Percentiles rank a stretch among this genome's conserved stretches.
These are phyloP conservation scores for Solanum medicagineum DNA, from an alignment of 257 asterid species.

Conservation along the genomic window DNA sequence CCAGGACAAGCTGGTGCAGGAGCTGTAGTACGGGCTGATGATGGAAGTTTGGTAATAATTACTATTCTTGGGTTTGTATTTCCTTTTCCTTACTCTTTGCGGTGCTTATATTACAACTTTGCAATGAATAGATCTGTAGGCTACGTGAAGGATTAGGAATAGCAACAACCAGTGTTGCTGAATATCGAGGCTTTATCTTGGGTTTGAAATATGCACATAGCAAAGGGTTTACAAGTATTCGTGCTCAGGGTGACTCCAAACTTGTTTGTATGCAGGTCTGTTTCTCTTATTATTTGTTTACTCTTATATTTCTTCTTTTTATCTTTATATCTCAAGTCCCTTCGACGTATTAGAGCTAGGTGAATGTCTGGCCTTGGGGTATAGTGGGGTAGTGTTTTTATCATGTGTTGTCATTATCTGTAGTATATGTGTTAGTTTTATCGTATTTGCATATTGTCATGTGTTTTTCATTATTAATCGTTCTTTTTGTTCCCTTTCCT, in stretches of 20 bases:
- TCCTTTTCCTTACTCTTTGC: not conserved
- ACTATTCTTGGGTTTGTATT: not conserved
- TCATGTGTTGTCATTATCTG: too few species aligned
- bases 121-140: not conserved
- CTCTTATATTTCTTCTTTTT: not conserved
- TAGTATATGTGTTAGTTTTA: too few species aligned
- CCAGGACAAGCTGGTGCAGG: constrained; percentile 14
- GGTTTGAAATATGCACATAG: constrained; percentile 11
- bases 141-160: constrained; percentile 14
- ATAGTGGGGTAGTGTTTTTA: too few species aligned
- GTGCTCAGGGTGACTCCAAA: constrained; percentile 13
- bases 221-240: constrained; percentile 13
- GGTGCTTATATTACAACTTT: not conserved
- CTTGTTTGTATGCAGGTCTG: constrained; percentile 13
- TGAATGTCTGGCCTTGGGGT: too few species aligned
- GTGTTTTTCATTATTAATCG: too few species aligned
- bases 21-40: constrained; percentile 14
- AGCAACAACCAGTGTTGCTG: constrained; percentile 7
- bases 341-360: too few species aligned
- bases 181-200: constrained; percentile 10
- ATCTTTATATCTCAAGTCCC: not conserved
- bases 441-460: too few species aligned
- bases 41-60: constrained; percentile 10
- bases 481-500: too few species aligned
- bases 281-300: not conserved